These are phyloP conservation scores for Xanthoconium purpureum DNA, from an alignment of 768 basidiomycete genomes.

Conservation along the genomic window DNA sequence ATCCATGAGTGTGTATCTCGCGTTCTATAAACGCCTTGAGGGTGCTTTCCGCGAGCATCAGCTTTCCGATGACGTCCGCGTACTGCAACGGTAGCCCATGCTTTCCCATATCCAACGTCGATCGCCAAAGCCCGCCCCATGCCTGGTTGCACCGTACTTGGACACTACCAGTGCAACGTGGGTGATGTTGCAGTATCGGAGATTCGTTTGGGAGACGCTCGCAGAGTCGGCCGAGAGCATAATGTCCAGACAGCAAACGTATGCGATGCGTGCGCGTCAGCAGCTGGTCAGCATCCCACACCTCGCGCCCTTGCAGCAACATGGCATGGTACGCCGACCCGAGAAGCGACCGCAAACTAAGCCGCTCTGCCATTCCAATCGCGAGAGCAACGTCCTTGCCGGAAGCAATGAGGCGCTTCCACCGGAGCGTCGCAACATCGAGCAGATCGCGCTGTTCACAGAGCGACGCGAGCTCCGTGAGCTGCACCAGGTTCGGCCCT, in stretches of 20 bases:
- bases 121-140: slow-evolving; percentile 46
- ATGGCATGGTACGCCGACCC: slow-evolving; percentile 52
- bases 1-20: slow-evolving; percentile 39
- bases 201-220: slow-evolving; percentile 42
- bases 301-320: slow-evolving; percentile 48
- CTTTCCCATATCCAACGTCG: slow-evolving; percentile 37
- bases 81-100: slow-evolving; percentile 40
- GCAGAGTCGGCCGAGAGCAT: slow-evolving; percentile 45
- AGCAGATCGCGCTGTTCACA: slow-evolving; percentile 47
- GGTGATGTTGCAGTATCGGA: slow-evolving; percentile 42
- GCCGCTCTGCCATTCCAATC: slow-evolving; percentile 45
- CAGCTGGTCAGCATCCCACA: slow-evolving; percentile 46
- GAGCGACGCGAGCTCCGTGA: slow-evolving; percentile 52
- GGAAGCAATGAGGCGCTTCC: slow-evolving; percentile 47
- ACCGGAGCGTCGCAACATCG: slow-evolving; percentile 39
- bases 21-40: slow-evolving; percentile 45
- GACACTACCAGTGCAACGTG: slow-evolving; percentile 38
- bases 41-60: slow-evolving; percentile 47
- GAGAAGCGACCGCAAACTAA: slow-evolving; percentile 43
- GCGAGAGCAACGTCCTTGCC: slow-evolving; percentile 45
- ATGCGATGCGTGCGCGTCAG: slow-evolving; percentile 49
- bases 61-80: slow-evolving; percentile 44
- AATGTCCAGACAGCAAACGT: slow-evolving; percentile 51
- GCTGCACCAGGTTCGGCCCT: slow-evolving; percentile 41
- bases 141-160: slow-evolving; percentile 43